A percentile compares a stretch with the other conserved stretches of the same genome.
phyloP scores from a whole-genome alignment of 2,329 filamentous ascomycete species.

The Ophiostoma quercus region DNA sequence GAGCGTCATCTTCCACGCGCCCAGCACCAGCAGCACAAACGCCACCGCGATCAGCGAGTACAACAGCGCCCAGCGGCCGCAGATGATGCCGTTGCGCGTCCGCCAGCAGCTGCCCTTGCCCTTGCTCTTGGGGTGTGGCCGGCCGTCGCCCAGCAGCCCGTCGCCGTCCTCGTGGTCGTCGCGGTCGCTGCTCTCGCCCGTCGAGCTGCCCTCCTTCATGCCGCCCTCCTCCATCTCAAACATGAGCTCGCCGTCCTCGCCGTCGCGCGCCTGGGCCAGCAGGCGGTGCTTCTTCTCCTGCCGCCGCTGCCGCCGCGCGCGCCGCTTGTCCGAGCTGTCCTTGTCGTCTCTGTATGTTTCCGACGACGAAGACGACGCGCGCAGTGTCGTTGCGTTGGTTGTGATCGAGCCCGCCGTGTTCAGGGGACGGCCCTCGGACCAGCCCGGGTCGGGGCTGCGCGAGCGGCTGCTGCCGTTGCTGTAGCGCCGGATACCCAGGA shows the following conservation, averaged over 20 bases:
- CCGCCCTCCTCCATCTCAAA: constrained; percentile 85
- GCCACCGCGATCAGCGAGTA: constrained; percentile 48
- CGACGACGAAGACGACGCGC: constrained; percentile 39
- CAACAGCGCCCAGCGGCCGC: constrained; percentile 48
- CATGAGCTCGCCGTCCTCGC: constrained; percentile 72
- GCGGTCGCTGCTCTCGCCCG: constrained; percentile 57
- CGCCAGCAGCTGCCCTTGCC: not conserved
- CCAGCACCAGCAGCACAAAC: constrained; percentile 51
- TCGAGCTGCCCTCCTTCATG: constrained; percentile 60
- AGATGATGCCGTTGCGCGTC: constrained; percentile 38
- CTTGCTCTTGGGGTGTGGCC: not conserved
- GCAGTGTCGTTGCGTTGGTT: constrained; percentile 14
- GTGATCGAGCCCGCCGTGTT: constrained; percentile 12
- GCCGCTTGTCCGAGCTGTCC: constrained; percentile 26
- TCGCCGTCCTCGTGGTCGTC: constrained; percentile 56
- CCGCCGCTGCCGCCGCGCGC: constrained; percentile 44
- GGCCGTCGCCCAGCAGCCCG: constrained; percentile 25
- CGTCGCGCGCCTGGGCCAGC: constrained; percentile 50
- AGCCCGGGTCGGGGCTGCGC: constrained; percentile 10
- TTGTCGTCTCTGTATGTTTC: constrained; percentile 8
- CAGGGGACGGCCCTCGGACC: constrained; percentile 8
- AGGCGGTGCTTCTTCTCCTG: constrained; percentile 50
- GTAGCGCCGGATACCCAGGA: constrained; percentile 33
- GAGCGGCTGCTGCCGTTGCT: constrained; percentile 35
- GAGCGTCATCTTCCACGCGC: constrained; percentile 55